These are phyloP conservation scores for Globisporangium perplexum DNA, from an alignment of 352 stramenopile genomes.

Conservation along the genomic window DNA sequence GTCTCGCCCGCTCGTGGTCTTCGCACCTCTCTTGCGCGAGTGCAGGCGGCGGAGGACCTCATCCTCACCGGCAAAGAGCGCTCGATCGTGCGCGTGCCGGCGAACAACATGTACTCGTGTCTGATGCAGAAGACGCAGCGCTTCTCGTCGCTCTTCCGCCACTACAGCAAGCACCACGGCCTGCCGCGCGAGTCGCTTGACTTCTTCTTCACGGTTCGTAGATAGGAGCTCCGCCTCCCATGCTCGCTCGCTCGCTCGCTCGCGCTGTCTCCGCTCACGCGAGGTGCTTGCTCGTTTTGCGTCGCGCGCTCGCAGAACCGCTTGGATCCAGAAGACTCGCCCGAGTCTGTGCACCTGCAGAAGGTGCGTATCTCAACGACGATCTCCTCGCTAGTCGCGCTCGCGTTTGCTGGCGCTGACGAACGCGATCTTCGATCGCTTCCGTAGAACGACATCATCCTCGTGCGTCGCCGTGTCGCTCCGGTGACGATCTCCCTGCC, in stretches of 20 bases:
- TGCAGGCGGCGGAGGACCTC: constrained; percentile 69
- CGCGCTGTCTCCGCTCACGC: not conserved
- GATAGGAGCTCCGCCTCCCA: not conserved
- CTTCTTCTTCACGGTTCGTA: constrained; percentile 94
- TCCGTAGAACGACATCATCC: constrained; percentile 78
- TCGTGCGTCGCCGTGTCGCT: constrained; percentile 53
- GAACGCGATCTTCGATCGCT: not conserved
- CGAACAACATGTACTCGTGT: constrained; percentile 91
- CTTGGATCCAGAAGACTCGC: constrained; percentile 74
- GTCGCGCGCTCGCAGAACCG: constrained; percentile 38
- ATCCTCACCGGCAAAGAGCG: constrained; percentile 72
- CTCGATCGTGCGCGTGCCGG: constrained; percentile 76
- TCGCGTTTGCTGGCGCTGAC: constrained; percentile 9
- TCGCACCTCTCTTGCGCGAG: too few species aligned
- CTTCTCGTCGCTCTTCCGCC: constrained; percentile 96
- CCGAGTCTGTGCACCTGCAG: constrained; percentile 80
- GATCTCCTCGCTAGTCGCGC: not conserved
- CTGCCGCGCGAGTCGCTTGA: constrained; percentile 95
- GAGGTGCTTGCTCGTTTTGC: not conserved
- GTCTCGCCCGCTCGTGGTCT: too few species aligned
- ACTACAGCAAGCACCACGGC: constrained; percentile 99
- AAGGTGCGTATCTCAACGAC: constrained; percentile 30
- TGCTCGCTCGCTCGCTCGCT: not conserved
- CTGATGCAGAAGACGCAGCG: constrained; percentile 98
- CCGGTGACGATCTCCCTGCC: constrained; percentile 35